Evolutionary conservation across 441 rosid genomes (phyloP).

Genomic region (Macaranga tanarius): DNA sequence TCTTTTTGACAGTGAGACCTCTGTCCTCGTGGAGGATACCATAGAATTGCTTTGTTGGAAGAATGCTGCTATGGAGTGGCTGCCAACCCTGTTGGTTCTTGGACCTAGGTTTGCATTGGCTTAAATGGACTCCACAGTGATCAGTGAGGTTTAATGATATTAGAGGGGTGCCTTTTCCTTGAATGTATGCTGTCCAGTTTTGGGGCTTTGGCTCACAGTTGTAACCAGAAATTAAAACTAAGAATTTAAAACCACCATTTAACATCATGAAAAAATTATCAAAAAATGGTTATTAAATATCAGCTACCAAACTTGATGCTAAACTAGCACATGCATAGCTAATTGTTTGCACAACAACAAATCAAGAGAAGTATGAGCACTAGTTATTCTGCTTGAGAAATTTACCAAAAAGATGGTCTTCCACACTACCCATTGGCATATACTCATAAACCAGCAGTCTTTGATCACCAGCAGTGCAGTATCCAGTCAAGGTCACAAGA

Average conservation of each 20-base stretch:
- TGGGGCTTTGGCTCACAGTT: background rate
- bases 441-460: constrained; percentile 89
- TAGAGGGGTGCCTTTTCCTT: background rate
- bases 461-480: constrained; percentile 91
- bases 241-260: background rate
- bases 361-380: too few species aligned
- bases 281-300: too few species aligned
- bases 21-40: too few species aligned
- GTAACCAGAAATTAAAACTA: background rate
- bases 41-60: too few species aligned
- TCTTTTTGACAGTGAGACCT: too few species aligned
- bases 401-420: constrained; percentile 88
- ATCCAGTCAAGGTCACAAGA: constrained; percentile 83
- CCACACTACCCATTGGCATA: constrained; percentile 90
- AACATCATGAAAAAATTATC: too few species aligned
- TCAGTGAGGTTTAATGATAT: background rate
- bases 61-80: too few species aligned
- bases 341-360: too few species aligned
- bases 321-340: background rate
- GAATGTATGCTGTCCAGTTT: background rate
- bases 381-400: constrained; percentile 3
- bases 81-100: background rate
- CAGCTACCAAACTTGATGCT: background rate
- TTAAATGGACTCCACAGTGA: background rate
- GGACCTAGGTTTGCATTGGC: background rate